Evolutionary conservation across 2,329 filamentous ascomycete genomes (phyloP).

Genomic region (Fusarium phyllophilum): DNA sequence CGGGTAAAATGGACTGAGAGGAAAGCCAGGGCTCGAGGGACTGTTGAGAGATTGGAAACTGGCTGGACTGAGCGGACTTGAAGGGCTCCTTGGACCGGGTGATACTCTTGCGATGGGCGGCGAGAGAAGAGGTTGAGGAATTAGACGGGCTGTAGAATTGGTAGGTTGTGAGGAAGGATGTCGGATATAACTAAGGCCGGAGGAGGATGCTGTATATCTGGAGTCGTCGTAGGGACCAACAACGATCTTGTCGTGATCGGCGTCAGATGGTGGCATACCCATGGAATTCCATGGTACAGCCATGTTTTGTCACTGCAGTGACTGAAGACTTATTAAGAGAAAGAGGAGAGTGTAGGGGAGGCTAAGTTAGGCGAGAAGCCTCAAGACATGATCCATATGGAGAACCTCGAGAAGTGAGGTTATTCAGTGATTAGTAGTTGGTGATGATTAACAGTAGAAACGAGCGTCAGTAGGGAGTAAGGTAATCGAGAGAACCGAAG

Average conservation of each 20-base stretch:
- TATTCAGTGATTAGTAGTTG: background rate
- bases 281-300: constrained; percentile 34
- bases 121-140: constrained; percentile 37
- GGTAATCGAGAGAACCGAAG: background rate
- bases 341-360: background rate
- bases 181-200: constrained; percentile 32
- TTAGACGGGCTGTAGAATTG: constrained; percentile 33
- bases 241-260: constrained; percentile 25
- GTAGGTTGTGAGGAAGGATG: constrained; percentile 38
- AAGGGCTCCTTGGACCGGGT: constrained; percentile 23
- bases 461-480: background rate
- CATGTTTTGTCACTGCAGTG: constrained; percentile 26
- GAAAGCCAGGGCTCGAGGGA: constrained; percentile 34
- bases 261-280: constrained; percentile 20
- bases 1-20: constrained; percentile 34
- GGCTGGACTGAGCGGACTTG: constrained; percentile 31
- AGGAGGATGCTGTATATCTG: constrained; percentile 28
- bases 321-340: background rate
- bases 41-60: constrained; percentile 24
- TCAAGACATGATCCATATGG: constrained; percentile 10
- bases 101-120: constrained; percentile 33
- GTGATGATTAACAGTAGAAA: background rate
- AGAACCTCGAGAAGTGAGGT: background rate
- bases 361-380: constrained; percentile 1
- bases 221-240: constrained; percentile 29